Conservation (phyloP, 2,329 filamentous ascomycete species). For the Monascus ruber region DNA sequence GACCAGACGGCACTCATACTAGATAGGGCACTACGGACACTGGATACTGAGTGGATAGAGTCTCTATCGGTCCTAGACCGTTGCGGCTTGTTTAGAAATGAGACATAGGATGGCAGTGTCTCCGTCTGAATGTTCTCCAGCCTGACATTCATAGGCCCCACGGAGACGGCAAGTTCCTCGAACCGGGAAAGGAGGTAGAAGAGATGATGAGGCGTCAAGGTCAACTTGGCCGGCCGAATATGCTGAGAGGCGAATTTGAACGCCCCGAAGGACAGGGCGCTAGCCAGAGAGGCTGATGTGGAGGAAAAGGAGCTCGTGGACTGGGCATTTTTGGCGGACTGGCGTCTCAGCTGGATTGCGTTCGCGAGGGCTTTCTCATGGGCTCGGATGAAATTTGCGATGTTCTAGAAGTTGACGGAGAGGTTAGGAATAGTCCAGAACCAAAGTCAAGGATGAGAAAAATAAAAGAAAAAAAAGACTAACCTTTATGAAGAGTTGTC, state of each 20-base stretch:
- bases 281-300: constrained; percentile 60
- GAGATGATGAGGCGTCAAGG: constrained; percentile 87
- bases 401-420: constrained; percentile 50
- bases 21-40: constrained; percentile 93
- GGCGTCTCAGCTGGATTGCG: constrained; percentile 73
- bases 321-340: constrained; percentile 55
- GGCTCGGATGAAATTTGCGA: constrained; percentile 90
- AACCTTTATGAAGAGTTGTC: constrained; percentile 39
- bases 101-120: constrained; percentile 79
- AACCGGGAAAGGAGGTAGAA: constrained; percentile 94
- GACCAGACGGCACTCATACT: constrained; percentile 92
- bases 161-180: constrained; percentile 78
- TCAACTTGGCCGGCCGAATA: constrained; percentile 81
- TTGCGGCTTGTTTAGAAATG: constrained; percentile 77
- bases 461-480: constrained; percentile 6
- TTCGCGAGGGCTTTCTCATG: constrained; percentile 97
- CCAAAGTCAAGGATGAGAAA: not conserved
- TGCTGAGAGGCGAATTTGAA: constrained; percentile 74
- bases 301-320: constrained; percentile 50
- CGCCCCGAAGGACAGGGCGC: constrained; percentile 75
- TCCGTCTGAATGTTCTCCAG: constrained; percentile 90
- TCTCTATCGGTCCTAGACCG: constrained; percentile 74
- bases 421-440: not conserved
- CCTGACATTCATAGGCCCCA: constrained; percentile 92
- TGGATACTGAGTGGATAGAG: constrained; percentile 91